Evolutionary conservation across 106 monocot species (phyloP), one percentile per base, ranked within the genome.

Genomic region (Allium fistulosum): DNA sequence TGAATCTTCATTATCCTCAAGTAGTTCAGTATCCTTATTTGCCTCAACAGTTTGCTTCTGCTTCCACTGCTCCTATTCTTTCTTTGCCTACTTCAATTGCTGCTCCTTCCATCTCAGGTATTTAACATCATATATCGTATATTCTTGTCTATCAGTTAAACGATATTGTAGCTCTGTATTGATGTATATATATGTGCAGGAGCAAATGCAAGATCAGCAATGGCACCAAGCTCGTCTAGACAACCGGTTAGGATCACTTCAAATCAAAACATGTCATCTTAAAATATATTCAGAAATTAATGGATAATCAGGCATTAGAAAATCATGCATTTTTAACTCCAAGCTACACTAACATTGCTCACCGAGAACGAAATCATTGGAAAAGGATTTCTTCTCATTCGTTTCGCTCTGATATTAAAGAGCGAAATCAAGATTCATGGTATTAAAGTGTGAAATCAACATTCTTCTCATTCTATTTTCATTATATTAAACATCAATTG

Each of bases 11-110:
- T 67, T 78, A 83, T 27, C 69, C 76, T 56, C 89, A 85, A 53
- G 75, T 83, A 80, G 47, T 85, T 45, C 85, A 84, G 12, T 85
- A 85, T 75, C 56, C 53, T 6, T 82, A 85, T 61, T 49, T 63
- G 13, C 74, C 76, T 13, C 82, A 82, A 65, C 75, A 80, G 26
- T 57, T 57, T 7, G 79, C 71, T 3, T 59, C 71, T 4, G 81
- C 22, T 55, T 55, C 53, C 27, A 26, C 51, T 4, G 26, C 22
- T 45, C 9, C 62, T 4, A 68, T 68, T 46, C 68, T 68, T 10
- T 68, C 68, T 1, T 16, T 68, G 56, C 68, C 67, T n/a, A 13
- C 68, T 0, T 53, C 68, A 8, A 9, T 45, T 37, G 53, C 68
- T 46, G 28, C 45, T 12, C 16, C 53, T 10, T 1, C 27, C 16